Base-by-base conservation (phyloP, 257 asterid species). In the Solanum appendiculatum region DNA sequence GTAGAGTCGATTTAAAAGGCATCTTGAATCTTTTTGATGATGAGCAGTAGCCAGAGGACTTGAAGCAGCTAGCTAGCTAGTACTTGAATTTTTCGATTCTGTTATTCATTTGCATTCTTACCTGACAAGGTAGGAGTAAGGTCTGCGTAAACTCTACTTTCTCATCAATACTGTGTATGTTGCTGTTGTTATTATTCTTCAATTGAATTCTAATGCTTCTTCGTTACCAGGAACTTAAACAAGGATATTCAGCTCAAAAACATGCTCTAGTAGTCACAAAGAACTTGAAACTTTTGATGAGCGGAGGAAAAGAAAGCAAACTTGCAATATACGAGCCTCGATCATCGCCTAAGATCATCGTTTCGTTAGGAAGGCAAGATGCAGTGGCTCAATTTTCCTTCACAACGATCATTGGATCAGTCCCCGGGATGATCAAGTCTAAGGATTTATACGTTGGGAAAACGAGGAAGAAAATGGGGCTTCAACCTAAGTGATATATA, bases 351-450 rank as follows among this genome's bases (percentile, higher is more conserved):
- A 94, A 93, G 54, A 1, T 46, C 54, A 3, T 13, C 6, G 54
- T 46, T 46, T 4, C 54, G 18, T 46, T 13, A 82, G 98, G 98
- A n/a, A 92, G 98, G 87, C 91, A 93, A 0, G 98, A 96, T 86
- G 98, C 96, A 23, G 96, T 94, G 31, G 98, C 98, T 70, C 98
- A 94, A 89, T 92, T 89, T 85, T 89, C 92, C 7, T 91, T 91
- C 92, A 92, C 98, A 27, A 94, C 98, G 23, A 33, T 92, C 11
- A 92, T 93, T 16, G 98, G 98, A 42, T 91, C 93, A 13, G 88
- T 92, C 78, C 98, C 98, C 8, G 96, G 96, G 51, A 88, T 96
- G 92, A 91, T 92, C 90, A 96, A 96, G 89, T 96, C 98, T 64
- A 96, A 91, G 87, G 98, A 96, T 90, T 90, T 96, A 83, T 94